Base-by-base conservation (phyloP, 805 yeast species). In the Wickerhamomyces sydowiorum region DNA sequence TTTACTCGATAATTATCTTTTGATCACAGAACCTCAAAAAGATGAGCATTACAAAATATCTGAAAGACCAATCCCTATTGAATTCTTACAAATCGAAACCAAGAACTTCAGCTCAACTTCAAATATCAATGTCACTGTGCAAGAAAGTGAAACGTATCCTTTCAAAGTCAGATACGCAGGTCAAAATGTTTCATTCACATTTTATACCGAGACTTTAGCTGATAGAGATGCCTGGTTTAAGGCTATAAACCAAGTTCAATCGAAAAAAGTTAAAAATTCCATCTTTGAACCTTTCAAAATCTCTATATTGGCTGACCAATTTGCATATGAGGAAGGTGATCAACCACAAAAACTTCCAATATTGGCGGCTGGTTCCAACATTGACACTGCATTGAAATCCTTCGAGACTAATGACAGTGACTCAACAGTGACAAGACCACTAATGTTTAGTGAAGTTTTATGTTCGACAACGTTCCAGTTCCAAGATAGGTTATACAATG, bases 1-100 rank as follows among this genome's bases (percentile, higher is more conserved):
- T 17, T 61, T 87, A 23, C 61, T 87, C 40, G 95, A 87, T 55
- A 85, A 87, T 53, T 85, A 71, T 51, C 61, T 87, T 35, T 54
- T 87, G 25, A 72, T 87, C 1, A 80, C 86, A 1, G 82, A 86
- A 32, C 70, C 69, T 37, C 59, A 73, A 3, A 66, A 67, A 8
- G 73, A 70, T 36, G 61, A 52, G 29, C 52, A 50, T 15, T 69
- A 56, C 36, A 70, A 69, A 48, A 70, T 80, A 0, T 55, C 67
- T 10, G 86, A 80, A 50, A 68, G 67, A 35, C 86, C 87, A 1
- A 75, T 80, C 9, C 82, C 85, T 0, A 66, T 78, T 21, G 83
- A 76, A 50, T 78, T 76, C 46, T 54, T 82, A 33, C 67, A 76
- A 41, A 61, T 78, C 14, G 83, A 78, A 55, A 64, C 67, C 0